Conservation (phyloP, 495 filamentous ascomycete species). For the Aspergillus hancockii region DNA sequence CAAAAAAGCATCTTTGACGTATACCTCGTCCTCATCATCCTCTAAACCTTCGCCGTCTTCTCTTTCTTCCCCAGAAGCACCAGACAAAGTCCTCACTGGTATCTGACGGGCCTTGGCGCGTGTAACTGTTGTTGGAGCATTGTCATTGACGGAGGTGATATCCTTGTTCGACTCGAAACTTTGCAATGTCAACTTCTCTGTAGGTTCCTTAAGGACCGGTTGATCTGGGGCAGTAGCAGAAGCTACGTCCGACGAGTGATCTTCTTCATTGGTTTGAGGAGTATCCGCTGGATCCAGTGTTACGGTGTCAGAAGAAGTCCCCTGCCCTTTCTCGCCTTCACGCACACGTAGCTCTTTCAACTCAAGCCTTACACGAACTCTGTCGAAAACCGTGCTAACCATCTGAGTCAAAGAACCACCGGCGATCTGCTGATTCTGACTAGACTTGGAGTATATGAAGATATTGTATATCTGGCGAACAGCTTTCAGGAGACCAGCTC, state of each 20-base stretch:
- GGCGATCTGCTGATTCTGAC: constrained; percentile 90
- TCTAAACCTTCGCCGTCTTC: constrained; percentile 61
- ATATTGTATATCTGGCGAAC: constrained; percentile 98
- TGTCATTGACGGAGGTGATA: constrained; percentile 85
- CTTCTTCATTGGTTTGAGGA: constrained; percentile 41
- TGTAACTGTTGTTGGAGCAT: constrained; percentile 89
- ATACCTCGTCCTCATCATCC: constrained; percentile 95
- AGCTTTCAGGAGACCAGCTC: constrained; percentile 95
- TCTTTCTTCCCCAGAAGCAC: constrained; percentile 41
- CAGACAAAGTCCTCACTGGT: constrained; percentile 54
- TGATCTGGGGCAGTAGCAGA: constrained; percentile 55
- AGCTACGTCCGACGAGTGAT: constrained; percentile 47
- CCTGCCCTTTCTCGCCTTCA: constrained; percentile 38
- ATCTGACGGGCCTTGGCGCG: constrained; percentile 63
- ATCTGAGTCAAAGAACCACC: constrained; percentile 97
- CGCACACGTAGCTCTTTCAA: constrained; percentile 74
- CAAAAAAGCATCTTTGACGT: constrained; percentile 92
- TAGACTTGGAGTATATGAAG: constrained; percentile 89
- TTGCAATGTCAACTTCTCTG: constrained; percentile 87
- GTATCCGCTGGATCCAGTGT: constrained; percentile 39
- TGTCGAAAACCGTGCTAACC: constrained; percentile 96
- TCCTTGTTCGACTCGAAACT: constrained; percentile 96
- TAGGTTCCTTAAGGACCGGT: constrained; percentile 58
- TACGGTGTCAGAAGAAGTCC: constrained; percentile 33
- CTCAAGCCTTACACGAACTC: constrained; percentile 82